Evolutionary conservation across 2,329 filamentous ascomycete genomes (phyloP).

Genomic region (Aspergillus neotritici): DNA sequence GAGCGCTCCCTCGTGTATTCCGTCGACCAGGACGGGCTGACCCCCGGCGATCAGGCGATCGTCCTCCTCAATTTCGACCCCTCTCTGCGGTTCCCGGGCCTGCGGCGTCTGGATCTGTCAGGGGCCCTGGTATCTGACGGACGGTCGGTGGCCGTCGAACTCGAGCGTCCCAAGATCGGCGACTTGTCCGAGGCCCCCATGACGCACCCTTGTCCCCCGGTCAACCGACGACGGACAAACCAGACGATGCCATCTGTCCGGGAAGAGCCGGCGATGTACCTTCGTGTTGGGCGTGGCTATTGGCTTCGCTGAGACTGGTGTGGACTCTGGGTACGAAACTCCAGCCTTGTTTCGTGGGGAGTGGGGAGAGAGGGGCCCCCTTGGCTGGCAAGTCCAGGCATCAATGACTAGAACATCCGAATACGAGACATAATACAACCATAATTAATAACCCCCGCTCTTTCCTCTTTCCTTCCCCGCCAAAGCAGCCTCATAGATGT

Average conservation of each 20-base stretch:
- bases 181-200: constrained; percentile 7
- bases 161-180: constrained; percentile 12
- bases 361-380: not conserved
- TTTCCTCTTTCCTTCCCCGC: too few relatives aligned
- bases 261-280: constrained; percentile 25
- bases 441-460: too few relatives aligned
- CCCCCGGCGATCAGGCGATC: constrained; percentile 25
- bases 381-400: too few relatives aligned
- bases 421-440: too few relatives aligned
- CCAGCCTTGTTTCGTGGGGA: too few relatives aligned
- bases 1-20: constrained; percentile 40
- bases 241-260: constrained; percentile 19
- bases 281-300: constrained; percentile 22
- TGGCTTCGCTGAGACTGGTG: constrained; percentile 20
- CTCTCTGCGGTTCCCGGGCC: constrained; percentile 24
- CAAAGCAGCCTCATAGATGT: too few relatives aligned
- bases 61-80: constrained; percentile 40
- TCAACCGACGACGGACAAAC: constrained; percentile 7
- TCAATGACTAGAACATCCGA: too few relatives aligned
- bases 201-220: not conserved
- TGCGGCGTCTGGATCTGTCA: constrained; percentile 10
- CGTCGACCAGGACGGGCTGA: constrained; percentile 23
- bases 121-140: not conserved
- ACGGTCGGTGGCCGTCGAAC: constrained; percentile 4
- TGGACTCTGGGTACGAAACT: too few relatives aligned